Percentiles rank a stretch among this genome's conserved stretches.
phyloP scores from a whole-genome alignment of 306 rosid species.

The Benincasa hispida region DNA sequence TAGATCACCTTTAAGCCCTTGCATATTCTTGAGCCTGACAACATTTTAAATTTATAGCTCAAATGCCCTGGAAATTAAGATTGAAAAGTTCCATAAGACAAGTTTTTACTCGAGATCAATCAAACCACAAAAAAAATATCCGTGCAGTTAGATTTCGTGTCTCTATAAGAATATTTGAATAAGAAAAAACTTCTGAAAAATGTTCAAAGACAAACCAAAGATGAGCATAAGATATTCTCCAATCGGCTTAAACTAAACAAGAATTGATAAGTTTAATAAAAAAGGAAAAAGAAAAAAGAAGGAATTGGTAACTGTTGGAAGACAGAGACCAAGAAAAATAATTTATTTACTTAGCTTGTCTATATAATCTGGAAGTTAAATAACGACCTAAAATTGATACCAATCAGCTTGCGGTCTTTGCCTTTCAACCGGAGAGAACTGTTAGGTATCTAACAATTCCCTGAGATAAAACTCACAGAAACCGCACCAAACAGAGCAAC shows the following conservation, averaged over 20 bases:
- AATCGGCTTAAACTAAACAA: not conserved
- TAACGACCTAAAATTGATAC: not conserved
- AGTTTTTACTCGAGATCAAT: slow-evolving; percentile 8
- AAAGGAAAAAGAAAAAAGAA: no score
- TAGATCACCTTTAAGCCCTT: slow-evolving; percentile 35
- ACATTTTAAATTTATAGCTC: slow-evolving; percentile 41
- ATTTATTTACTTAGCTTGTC: not conserved
- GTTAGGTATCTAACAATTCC: no score
- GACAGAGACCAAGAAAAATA: not conserved
- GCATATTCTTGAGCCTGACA: slow-evolving; percentile 33
- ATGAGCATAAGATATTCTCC: not conserved
- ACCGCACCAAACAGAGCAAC: no score
- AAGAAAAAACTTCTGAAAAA: not conserved
- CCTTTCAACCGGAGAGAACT: not conserved
- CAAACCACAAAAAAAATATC: not conserved
- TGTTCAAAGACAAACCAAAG: not conserved
- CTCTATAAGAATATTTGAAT: not conserved
- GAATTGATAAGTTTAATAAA: no score
- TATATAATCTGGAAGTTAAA: not conserved
- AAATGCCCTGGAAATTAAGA: slow-evolving; percentile 36
- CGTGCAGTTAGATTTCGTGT: not conserved
- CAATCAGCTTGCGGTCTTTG: not conserved
- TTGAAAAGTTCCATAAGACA: not conserved
- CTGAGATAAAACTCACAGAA: no score
- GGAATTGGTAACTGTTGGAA: not conserved